Evolutionary conservation across 768 basidiomycete genomes (phyloP).

Genomic region (Amanita molliuscula): DNA sequence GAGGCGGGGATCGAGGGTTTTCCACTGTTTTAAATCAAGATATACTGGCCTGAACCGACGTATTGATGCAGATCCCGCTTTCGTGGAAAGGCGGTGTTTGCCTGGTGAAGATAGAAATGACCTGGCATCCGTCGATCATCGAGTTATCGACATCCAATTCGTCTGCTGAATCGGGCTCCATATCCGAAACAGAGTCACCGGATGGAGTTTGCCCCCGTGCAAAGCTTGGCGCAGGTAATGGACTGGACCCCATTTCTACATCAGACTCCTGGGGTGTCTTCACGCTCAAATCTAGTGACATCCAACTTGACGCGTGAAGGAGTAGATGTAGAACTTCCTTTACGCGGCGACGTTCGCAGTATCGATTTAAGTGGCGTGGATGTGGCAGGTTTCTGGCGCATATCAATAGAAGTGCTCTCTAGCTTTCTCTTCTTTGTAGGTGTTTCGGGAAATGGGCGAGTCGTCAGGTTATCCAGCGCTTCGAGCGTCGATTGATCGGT

Average conservation of each 20-base stretch:
- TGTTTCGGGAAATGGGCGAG: slow-evolving; percentile 7
- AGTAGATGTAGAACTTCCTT: slow-evolving; percentile 1
- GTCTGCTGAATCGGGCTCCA: neutral
- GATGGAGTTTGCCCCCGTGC: neutral
- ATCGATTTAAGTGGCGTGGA: slow-evolving; percentile 9
- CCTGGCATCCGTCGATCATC: neutral
- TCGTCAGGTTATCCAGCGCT: neutral
- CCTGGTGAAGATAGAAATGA: neutral
- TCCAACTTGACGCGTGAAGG: slow-evolving; percentile 2
- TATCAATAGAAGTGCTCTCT: neutral
- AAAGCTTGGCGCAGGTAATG: neutral
- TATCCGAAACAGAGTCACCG: neutral
- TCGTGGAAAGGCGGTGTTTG: neutral
- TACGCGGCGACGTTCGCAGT: slow-evolving; percentile 9
- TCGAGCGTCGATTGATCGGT: neutral
- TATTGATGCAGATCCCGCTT: neutral
- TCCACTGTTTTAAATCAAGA: slow-evolving; percentile 11
- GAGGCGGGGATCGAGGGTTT: slow-evolving; percentile 4
- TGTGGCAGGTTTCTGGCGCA: neutral
- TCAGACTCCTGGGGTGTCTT: neutral
- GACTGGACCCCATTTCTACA: neutral
- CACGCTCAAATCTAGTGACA: neutral
- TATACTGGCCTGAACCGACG: slow-evolving; percentile 10
- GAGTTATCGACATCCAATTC: neutral
- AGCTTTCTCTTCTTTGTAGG: slow-evolving; percentile 12